Evolutionary conservation across 2,329 filamentous ascomycete species (phyloP), one percentile per base, ranked within the genome.

Genomic region (Ophiostoma novo-ulmi): DNA sequence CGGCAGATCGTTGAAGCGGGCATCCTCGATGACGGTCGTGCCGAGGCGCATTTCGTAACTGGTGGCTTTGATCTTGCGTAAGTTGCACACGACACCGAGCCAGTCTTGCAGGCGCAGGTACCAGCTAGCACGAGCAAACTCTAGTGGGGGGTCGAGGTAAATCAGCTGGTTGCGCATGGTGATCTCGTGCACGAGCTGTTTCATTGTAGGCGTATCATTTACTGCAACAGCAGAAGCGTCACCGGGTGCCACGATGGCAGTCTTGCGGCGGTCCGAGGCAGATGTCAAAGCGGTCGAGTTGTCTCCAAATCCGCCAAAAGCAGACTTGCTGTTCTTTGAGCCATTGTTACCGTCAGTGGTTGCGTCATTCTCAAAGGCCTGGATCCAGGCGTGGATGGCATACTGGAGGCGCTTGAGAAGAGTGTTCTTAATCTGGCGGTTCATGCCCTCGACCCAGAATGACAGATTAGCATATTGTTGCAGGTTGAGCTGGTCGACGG

Each of bases 81-180:
- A 85, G 75, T 95, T 94, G 82, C 95, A 98, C 64, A 97, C 90
- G 71, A 96, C 87, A 55, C 92, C 94, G 48, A 99, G 87, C 95
- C 95, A 99, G 44, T 93, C 88, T 76, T 98, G 94, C 58, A 99
- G 85, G 75, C 97, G 94, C 22, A 90, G 85, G 77, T 97, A 92
- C 95, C 96, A 99, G 77, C 91, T 94, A 14, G 94, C 94, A 74
- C 94, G 88, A 20, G 95, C 94, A 78, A 90, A 95, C 78, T 97
- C 93, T 69, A 98, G 84, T 5, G 95, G 95, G 4, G 95, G 96
- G 69, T 97, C 95, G 36, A 99, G 87, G 77, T 97, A 97, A 75
- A 99, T 97, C 74, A 97, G 91, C 79, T 99, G 95, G 76, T 98
- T 98, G 41, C 92, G 91, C 93, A 99, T 99, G 6, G 93, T 95